Conservation (phyloP, 345 rosid genomes). For the Microcos paniculata region DNA sequence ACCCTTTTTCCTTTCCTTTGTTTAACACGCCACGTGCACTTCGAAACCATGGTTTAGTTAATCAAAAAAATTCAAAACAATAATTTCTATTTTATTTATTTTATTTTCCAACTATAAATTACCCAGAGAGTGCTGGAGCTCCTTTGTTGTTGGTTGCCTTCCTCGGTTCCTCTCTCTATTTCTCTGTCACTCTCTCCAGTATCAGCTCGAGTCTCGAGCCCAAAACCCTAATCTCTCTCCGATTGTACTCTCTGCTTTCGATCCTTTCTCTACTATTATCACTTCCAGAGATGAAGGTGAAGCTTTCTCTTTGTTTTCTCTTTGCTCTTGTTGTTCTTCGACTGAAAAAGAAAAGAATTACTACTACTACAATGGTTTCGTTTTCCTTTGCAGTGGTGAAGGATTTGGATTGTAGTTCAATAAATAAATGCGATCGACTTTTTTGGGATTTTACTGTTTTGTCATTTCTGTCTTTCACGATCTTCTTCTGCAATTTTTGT, state of each 20-base stretch:
- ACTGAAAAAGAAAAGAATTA: neutral
- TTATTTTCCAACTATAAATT: neutral
- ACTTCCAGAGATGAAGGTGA: too few species aligned
- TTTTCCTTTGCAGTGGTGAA: neutral
- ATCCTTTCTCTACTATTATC: too few species aligned
- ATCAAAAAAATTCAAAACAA: neutral
- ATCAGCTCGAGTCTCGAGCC: neutral
- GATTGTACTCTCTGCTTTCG: too few species aligned
- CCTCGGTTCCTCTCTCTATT: neutral
- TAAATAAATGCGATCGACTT: neutral
- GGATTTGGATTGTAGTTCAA: neutral
- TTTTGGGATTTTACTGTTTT: slow-evolving; percentile 26
- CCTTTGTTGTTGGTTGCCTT: neutral
- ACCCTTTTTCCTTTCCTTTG: neutral
- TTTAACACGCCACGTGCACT: slow-evolving; percentile 26
- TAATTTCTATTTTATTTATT: too few species aligned
- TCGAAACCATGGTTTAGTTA: slow-evolving; percentile 20
- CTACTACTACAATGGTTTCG: too few species aligned
- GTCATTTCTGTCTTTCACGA: slow-evolving; percentile 27
- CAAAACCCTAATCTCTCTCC: neutral
- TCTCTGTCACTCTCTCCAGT: too few species aligned
- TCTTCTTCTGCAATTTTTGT: slow-evolving; percentile 39
- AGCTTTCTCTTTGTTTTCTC: too few species aligned
- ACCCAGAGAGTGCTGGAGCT: neutral
- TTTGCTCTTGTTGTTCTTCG: neutral